Evolutionary conservation across 805 yeast genomes (phyloP).

Genomic region (Yamadazyma endophytica): DNA sequence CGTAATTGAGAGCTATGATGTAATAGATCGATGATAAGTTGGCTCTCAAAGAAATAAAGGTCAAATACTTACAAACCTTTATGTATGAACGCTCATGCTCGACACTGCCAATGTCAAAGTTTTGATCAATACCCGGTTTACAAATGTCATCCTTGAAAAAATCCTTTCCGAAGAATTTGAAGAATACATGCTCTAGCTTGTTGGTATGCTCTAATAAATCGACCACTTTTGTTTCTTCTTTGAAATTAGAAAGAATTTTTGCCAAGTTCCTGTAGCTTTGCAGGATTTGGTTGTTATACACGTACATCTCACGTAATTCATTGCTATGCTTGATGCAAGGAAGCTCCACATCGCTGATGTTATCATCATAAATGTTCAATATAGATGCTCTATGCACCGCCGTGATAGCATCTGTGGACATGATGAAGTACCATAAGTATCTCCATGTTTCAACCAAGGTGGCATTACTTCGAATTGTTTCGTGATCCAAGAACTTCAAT

Average conservation of each 20-base stretch:
- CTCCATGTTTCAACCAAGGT: slow-evolving; percentile 30
- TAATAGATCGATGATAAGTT: slow-evolving; percentile 38
- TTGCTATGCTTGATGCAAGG: slow-evolving; percentile 18
- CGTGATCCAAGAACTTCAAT: slow-evolving; percentile 23
- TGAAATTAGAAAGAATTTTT: slow-evolving; percentile 22
- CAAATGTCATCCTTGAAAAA: slow-evolving; percentile 37
- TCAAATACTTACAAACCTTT: slow-evolving; percentile 31
- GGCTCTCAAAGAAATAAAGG: slow-evolving; percentile 35
- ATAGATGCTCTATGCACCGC: slow-evolving; percentile 31
- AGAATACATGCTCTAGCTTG: slow-evolving; percentile 30
- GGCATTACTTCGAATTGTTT: slow-evolving; percentile 23
- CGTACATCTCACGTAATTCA: slow-evolving; percentile 12
- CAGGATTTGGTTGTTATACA: slow-evolving; percentile 15
- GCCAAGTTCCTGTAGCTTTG: slow-evolving; percentile 26
- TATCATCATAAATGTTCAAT: slow-evolving; percentile 22
- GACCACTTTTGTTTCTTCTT: slow-evolving; percentile 27
- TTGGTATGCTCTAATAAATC: slow-evolving; percentile 34
- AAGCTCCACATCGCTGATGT: slow-evolving; percentile 28
- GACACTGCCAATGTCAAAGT: slow-evolving; percentile 12
- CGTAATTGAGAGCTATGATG: slow-evolving; percentile 39
- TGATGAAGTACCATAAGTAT: slow-evolving; percentile 30
- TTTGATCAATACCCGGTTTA: slow-evolving; percentile 21
- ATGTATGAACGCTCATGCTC: slow-evolving; percentile 26
- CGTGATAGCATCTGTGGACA: slow-evolving; percentile 24
- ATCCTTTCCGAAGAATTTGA: slow-evolving; percentile 37